These are phyloP conservation scores for Neocatenulostroma microsporum DNA, from an alignment of 2,329 filamentous ascomycete genomes.

Conservation along the genomic window DNA sequence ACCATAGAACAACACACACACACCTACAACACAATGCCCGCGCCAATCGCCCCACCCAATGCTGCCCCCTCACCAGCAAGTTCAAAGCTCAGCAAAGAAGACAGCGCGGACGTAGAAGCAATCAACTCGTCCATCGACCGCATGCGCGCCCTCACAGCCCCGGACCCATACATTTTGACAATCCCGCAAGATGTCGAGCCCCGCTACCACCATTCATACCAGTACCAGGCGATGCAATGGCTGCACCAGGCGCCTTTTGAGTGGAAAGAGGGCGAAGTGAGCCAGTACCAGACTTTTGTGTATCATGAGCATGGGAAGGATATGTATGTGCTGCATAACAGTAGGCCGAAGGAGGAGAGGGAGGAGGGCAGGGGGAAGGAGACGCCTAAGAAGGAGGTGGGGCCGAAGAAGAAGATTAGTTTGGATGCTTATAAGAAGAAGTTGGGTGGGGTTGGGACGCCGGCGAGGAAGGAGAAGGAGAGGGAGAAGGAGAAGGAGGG, in stretches of 20 bases:
- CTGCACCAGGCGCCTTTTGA: conserved; percentile 46
- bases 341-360: conserved; percentile 21
- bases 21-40: no score
- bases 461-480: conserved; percentile 18
- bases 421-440: conserved; percentile 55
- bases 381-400: conserved; percentile 31
- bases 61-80: no score
- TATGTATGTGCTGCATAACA: conserved; percentile 24
- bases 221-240: conserved; percentile 35
- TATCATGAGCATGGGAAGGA: conserved; percentile 46
- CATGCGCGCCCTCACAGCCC: conserved; percentile 36
- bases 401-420: conserved; percentile 54
- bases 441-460: conserved; percentile 34
- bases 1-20: no score
- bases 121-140: conserved; percentile 37
- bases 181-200: conserved; percentile 38
- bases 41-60: not conserved
- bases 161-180: conserved; percentile 40
- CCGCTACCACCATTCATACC: conserved; percentile 36
- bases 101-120: conserved; percentile 30
- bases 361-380: conserved; percentile 29
- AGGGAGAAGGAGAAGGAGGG: conserved; percentile 11
- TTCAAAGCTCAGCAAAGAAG: conserved; percentile 16
- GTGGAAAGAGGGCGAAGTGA: conserved; percentile 45
- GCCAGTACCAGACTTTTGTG: conserved; percentile 57